These are phyloP conservation scores for Chrysanthemum lavandulifolium DNA, from an alignment of 129 eudicot species.

Conservation along the genomic window DNA sequence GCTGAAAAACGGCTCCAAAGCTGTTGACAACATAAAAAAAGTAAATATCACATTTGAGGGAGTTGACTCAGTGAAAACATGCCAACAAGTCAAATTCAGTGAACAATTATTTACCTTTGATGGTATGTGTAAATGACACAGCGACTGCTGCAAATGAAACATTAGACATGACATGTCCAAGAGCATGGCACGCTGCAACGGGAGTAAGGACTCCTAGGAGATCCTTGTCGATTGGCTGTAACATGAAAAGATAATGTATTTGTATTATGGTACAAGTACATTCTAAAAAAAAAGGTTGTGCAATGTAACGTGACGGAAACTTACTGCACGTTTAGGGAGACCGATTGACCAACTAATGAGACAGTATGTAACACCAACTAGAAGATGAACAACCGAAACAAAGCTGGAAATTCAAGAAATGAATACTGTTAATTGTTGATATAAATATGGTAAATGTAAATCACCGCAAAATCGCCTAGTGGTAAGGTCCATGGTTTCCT, in stretches of 20 bases:
- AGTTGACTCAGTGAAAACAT: slow-evolving; percentile 14
- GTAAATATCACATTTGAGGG: not conserved
- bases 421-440: not conserved
- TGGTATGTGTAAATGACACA: slow-evolving; percentile 62
- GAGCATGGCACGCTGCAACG: slow-evolving; percentile 62
- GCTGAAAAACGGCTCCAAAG: slow-evolving; percentile 67
- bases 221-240: slow-evolving; percentile 47
- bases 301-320: slow-evolving; percentile 11
- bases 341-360: slow-evolving; percentile 58
- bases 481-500: too few relatives aligned
- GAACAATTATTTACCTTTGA: slow-evolving; percentile 37
- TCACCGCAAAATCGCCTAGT: too few relatives aligned
- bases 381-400: slow-evolving; percentile 65
- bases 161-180: slow-evolving; percentile 66
- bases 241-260: slow-evolving; percentile 16
- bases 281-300: slow-evolving; percentile 3
- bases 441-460: too few relatives aligned
- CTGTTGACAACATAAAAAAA: slow-evolving; percentile 32
- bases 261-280: not conserved
- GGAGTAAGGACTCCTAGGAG: slow-evolving; percentile 56
- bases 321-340: slow-evolving; percentile 68
- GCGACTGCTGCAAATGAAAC: slow-evolving; percentile 79
- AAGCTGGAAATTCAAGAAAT: slow-evolving; percentile 40
- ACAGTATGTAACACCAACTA: slow-evolving; percentile 60
- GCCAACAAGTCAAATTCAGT: not conserved